A percentile compares a stretch with the other conserved stretches of the same genome.
These are phyloP conservation scores for Leptosphaerulina australis DNA, from an alignment of 2,329 filamentous ascomycete species.

Conservation along the genomic window DNA sequence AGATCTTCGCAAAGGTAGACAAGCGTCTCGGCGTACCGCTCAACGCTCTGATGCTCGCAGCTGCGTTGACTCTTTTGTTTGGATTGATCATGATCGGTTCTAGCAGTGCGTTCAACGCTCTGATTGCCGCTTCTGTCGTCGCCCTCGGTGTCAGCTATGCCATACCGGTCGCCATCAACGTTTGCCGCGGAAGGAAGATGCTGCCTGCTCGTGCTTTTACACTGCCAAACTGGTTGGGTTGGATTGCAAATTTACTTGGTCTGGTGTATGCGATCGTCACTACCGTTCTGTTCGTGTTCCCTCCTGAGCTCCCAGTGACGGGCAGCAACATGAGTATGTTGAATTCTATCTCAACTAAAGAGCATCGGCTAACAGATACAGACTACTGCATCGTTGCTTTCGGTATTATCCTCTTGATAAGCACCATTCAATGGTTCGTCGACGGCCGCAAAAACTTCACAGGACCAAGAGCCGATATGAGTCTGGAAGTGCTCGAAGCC, in stretches of 20 bases:
- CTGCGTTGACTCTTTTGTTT: conserved; percentile 67
- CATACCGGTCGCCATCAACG: conserved; percentile 74
- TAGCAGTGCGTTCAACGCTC: conserved; percentile 71
- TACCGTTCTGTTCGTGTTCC: conserved; percentile 76
- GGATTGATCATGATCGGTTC: conserved; percentile 74
- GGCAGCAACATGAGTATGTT: conserved; percentile 70
- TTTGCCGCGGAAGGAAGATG: conserved; percentile 68
- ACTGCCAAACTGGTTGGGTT: conserved; percentile 61
- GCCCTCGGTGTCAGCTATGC: conserved; percentile 74
- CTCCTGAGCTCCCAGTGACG: conserved; percentile 68
- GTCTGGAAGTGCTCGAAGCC: conserved; percentile 52
- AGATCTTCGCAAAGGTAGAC: conserved; percentile 67
- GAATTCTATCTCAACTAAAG: not conserved
- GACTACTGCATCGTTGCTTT: conserved; percentile 64
- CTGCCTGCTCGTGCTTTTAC: conserved; percentile 66
- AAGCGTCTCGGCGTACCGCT: conserved; percentile 66
- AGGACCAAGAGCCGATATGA: conserved; percentile 52
- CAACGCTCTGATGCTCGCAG: conserved; percentile 68
- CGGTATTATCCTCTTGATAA: conserved; percentile 63
- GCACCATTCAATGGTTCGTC: conserved; percentile 63
- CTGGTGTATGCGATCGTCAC: conserved; percentile 72
- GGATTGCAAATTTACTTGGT: conserved; percentile 65
- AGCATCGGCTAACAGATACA: conserved; percentile 24
- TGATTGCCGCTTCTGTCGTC: conserved; percentile 73
- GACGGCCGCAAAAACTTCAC: conserved; percentile 67